A percentile compares a stretch with the other conserved stretches of the same genome.
These are phyloP conservation scores for Termitomyces sp. DNA, from an alignment of 768 basidiomycete genomes.

Conservation along the genomic window DNA sequence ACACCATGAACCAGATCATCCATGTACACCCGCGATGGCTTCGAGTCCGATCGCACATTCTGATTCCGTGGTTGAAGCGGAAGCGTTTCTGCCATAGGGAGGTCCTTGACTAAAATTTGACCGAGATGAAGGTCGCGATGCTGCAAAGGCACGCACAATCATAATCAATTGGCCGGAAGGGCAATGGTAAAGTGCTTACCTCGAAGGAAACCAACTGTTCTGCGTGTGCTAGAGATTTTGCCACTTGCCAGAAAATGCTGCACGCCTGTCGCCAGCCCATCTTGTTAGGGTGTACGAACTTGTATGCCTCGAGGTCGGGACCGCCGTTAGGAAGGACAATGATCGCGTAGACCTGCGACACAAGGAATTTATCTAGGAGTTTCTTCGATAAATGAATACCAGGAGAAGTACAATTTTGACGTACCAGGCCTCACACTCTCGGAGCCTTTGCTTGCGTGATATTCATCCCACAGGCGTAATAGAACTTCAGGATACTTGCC, in stretches of 20 bases:
- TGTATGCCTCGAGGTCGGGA: conserved; percentile 83
- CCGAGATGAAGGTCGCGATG: conserved; percentile 99
- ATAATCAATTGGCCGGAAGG: not conserved
- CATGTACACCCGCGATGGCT: conserved; percentile 43
- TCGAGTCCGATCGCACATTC: conserved; percentile 24
- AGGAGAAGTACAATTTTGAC: conserved; percentile 2
- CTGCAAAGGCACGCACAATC: conserved; percentile 35
- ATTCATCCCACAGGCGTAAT: conserved; percentile 86
- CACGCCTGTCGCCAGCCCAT: conserved; percentile 83
- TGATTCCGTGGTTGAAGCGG: conserved; percentile 32
- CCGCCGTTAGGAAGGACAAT: conserved; percentile 91
- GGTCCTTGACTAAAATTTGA: conserved; percentile 80
- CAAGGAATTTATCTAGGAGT: conserved; percentile 62
- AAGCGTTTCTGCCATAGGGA: conserved; percentile 24
- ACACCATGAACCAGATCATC: conserved; percentile 67
- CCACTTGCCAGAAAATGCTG: conserved; percentile 89
- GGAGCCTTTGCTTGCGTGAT: conserved; percentile 67
- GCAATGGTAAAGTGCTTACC: conserved; percentile 41
- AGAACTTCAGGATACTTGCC: conserved; percentile 82
- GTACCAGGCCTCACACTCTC: conserved; percentile 84
- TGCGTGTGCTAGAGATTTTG: conserved; percentile 70
- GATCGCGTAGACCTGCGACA: conserved; percentile 82
- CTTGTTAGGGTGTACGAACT: conserved; percentile 53
- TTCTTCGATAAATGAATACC: not conserved
- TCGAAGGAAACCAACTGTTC: conserved; percentile 84